phyloP scores from a whole-genome alignment of 495 filamentous ascomycete species.

The Daldinia childiae region DNA sequence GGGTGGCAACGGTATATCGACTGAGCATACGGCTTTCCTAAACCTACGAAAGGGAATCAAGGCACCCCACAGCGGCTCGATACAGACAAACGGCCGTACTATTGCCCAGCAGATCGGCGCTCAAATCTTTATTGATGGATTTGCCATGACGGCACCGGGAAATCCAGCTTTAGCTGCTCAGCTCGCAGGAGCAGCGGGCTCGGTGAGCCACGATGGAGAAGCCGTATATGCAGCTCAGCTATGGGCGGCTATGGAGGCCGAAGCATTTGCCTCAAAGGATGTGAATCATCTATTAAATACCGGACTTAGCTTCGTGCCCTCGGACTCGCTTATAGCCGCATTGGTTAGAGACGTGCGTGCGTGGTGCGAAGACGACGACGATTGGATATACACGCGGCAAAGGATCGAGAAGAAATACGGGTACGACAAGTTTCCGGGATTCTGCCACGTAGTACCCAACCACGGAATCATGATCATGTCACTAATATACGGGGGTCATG shows the following conservation, averaged over 20 bases:
- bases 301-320: conserved; percentile 35
- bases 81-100: conserved; percentile 38
- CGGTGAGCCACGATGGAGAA: conserved; percentile 48
- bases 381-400: conserved; percentile 44
- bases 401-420: conserved; percentile 45
- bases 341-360: conserved; percentile 35
- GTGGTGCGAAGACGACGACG: conserved; percentile 37
- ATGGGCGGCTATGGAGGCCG: conserved; percentile 50
- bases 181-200: conserved; percentile 41
- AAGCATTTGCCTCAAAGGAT: conserved; percentile 42
- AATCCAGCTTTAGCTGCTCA: conserved; percentile 36
- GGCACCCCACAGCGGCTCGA: conserved; percentile 43
- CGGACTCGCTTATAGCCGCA: conserved; percentile 33
- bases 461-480: conserved; percentile 49
- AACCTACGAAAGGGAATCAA: conserved; percentile 44
- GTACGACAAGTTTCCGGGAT: conserved; percentile 46
- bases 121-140: conserved; percentile 49
- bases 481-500: conserved; percentile 40
- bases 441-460: conserved; percentile 48
- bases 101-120: conserved; percentile 49
- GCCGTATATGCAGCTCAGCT: conserved; percentile 43
- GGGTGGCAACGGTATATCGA: conserved; percentile 48
- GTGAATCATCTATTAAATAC: conserved; percentile 42
- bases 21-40: conserved; percentile 48
- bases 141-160: conserved; percentile 40